Percentiles rank a stretch among this genome's conserved stretches.
Conservation (phyloP, 2,329 filamentous ascomycete species). For the Aspergillus fumigatiaffinis region DNA sequence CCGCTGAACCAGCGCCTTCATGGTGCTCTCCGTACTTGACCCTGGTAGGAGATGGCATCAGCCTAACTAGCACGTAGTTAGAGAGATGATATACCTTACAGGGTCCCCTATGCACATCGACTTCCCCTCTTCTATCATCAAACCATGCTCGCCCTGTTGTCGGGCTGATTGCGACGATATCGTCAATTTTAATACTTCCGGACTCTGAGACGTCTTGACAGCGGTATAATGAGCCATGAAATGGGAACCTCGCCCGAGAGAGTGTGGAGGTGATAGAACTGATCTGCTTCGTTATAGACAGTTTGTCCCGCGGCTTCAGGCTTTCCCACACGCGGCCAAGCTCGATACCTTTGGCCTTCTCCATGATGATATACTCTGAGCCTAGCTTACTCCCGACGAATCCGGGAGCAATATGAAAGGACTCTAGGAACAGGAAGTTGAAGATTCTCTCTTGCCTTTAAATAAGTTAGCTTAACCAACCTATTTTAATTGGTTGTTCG, state of each 20-base stretch:
- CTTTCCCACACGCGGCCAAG: constrained; percentile 7
- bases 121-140: constrained; percentile 11
- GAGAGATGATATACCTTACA: constrained; percentile 7
- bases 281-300: constrained; percentile 12
- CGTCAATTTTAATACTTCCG: constrained; percentile 8
- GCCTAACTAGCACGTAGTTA: not conserved
- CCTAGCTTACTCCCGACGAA: constrained; percentile 4
- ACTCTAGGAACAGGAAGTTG: constrained; percentile 9
- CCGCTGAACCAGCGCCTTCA: constrained; percentile 11
- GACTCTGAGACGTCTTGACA: constrained; percentile 5
- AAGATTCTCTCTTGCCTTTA: constrained; percentile 4
- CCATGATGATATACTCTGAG: constrained; percentile 14
- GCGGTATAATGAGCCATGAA: constrained; percentile 9
- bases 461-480: not conserved
- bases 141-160: constrained; percentile 13
- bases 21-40: constrained; percentile 5
- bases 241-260: constrained; percentile 7
- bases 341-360: constrained; percentile 7
- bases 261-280: constrained; percentile 7
- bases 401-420: constrained; percentile 5
- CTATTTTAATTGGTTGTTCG: not conserved
- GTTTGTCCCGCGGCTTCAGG: constrained; percentile 11
- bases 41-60: constrained; percentile 3
- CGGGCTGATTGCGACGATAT: constrained; percentile 8
- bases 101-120: constrained; percentile 10